Percentiles rank a stretch among this genome's conserved stretches.
Conservation (phyloP, 176 grass and related monocot genomes). For the Chloris gayana region DNA sequence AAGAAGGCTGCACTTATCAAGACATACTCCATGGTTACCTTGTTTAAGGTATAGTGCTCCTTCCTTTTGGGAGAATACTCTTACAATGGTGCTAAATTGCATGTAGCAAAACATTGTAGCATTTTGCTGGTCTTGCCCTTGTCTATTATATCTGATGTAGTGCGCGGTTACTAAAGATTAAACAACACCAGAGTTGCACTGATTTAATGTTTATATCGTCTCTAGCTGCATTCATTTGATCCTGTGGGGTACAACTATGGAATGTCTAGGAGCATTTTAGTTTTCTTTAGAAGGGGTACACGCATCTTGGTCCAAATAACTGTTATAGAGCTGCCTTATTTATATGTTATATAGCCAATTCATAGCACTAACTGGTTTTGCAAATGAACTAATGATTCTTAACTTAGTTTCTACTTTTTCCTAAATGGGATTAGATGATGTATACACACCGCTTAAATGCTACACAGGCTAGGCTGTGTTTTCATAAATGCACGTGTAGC, state of each 20-base stretch:
- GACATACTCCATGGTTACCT: slow-evolving; percentile 45
- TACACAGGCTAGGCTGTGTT: too few species aligned
- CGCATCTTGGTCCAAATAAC: neutral
- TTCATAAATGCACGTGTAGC: too few species aligned
- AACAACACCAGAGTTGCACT: neutral
- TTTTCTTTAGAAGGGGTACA: too few species aligned
- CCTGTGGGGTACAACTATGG: neutral
- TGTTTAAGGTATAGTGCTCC: slow-evolving; percentile 63
- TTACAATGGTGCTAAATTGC: slow-evolving; percentile 8
- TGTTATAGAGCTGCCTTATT: neutral
- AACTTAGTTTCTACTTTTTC: neutral
- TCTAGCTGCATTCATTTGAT: neutral
- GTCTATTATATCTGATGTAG: neutral
- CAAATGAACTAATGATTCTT: neutral
- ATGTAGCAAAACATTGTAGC: neutral
- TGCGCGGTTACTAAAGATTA: neutral
- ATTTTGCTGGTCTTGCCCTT: slow-evolving; percentile 1
- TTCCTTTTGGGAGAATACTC: slow-evolving; percentile 19
- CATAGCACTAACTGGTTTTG: neutral
- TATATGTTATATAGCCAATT: neutral
- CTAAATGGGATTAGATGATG: too few species aligned
- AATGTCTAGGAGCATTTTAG: neutral
- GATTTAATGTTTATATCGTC: neutral
- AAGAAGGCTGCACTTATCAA: slow-evolving; percentile 43
- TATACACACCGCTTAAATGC: too few species aligned